These are phyloP conservation scores for Hortaea werneckii DNA, from an alignment of 2,329 filamentous ascomycete species.

Conservation along the genomic window DNA sequence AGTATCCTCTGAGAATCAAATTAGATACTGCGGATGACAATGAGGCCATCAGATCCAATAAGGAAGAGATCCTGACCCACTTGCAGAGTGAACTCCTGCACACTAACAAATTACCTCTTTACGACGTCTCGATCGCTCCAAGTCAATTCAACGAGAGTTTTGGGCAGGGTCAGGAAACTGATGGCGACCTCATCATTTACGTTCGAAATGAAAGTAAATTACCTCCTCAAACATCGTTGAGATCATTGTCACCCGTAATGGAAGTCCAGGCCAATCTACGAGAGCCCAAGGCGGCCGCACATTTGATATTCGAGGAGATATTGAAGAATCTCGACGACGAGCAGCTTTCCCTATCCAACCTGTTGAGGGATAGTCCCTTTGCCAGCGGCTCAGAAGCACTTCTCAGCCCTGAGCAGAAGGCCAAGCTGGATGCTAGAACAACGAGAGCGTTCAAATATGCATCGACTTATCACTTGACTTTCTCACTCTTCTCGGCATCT, in stretches of 20 bases:
- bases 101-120: conserved; percentile 67
- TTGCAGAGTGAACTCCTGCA: neutral
- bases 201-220: neutral
- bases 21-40: conserved; percentile 47
- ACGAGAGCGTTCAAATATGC: conserved; percentile 84
- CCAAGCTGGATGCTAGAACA: conserved; percentile 54
- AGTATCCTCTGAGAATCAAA: conserved; percentile 76
- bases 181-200: neutral
- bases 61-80: conserved; percentile 28
- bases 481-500: conserved; percentile 82
- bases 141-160: neutral
- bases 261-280: conserved; percentile 59
- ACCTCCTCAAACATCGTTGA: conserved; percentile 46
- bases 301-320: conserved; percentile 71
- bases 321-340: conserved; percentile 77
- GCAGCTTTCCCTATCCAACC: conserved; percentile 59
- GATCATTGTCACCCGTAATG: conserved; percentile 59
- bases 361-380: conserved; percentile 21
- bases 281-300: conserved; percentile 24
- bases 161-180: neutral
- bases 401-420: conserved; percentile 17
- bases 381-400: conserved; percentile 16
- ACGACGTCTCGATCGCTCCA: conserved; percentile 58
- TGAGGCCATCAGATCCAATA: neutral
- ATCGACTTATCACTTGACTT: conserved; percentile 87